These are phyloP conservation scores for Apiotrichum sp. DNA, from an alignment of 1,284 basidiomycete genomes.

Conservation along the genomic window DNA sequence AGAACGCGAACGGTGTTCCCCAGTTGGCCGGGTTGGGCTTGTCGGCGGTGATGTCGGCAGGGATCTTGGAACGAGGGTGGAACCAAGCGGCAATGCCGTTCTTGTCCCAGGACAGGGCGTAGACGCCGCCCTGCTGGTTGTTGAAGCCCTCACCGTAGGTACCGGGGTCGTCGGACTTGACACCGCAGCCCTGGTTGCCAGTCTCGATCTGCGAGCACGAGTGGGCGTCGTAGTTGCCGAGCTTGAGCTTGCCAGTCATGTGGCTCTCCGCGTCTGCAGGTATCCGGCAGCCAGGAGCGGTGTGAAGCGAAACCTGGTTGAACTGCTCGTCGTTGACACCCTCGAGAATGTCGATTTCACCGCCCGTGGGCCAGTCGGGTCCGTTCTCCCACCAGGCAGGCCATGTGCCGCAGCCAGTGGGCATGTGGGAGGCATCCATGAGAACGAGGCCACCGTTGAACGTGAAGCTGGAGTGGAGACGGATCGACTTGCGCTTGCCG, in stretches of 20 bases:
- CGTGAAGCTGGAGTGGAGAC: conserved; percentile 59
- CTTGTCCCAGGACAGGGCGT: conserved; percentile 61
- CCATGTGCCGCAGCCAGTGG: conserved; percentile 79
- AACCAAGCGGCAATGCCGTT: conserved; percentile 71
- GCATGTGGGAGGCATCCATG: conserved; percentile 83
- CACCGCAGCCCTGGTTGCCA: conserved; percentile 48
- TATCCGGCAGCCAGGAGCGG: conserved; percentile 49
- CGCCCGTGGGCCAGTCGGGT: conserved; percentile 52
- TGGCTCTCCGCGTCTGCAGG: conserved; percentile 52
- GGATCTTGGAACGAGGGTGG: conserved; percentile 66
- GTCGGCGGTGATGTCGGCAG: conserved; percentile 63
- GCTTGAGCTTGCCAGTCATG: conserved; percentile 54
- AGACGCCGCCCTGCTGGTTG: conserved; percentile 46
- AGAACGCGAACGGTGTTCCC: conserved; percentile 68
- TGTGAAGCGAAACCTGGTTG: conserved; percentile 49
- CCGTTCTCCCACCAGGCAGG: conserved; percentile 49
- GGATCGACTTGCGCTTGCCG: conserved; percentile 64
- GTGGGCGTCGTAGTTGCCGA: conserved; percentile 38
- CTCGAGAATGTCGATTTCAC: conserved; percentile 56
- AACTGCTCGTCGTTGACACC: conserved; percentile 46
- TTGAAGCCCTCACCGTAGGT: conserved; percentile 48
- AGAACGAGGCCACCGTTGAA: conserved; percentile 63
- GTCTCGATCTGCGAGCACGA: conserved; percentile 44
- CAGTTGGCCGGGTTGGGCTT: conserved; percentile 64
- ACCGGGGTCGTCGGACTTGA: conserved; percentile 30